Evolutionary conservation across 2,329 filamentous ascomycete species (phyloP).

Genomic region (Aspergillus nomiae): DNA sequence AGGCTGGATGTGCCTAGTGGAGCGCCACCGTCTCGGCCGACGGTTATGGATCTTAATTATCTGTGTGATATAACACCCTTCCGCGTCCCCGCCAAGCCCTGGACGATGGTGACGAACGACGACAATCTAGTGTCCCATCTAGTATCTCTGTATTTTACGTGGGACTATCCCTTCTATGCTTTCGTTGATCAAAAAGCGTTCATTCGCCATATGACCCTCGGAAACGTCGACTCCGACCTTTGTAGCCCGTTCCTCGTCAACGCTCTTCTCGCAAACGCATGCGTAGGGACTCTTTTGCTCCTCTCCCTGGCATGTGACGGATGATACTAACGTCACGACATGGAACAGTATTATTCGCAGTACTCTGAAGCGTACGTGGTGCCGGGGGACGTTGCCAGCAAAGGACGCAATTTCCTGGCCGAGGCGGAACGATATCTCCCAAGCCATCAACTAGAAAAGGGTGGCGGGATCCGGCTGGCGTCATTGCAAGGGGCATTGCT

Average conservation of each 20-base stretch:
- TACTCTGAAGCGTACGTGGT: slow-evolving; percentile 30
- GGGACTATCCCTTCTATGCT: slow-evolving; percentile 88
- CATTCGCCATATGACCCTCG: slow-evolving; percentile 50
- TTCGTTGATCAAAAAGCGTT: slow-evolving; percentile 78
- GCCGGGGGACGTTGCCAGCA: slow-evolving; percentile 29
- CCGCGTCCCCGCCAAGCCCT: slow-evolving; percentile 50
- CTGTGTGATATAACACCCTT: background rate
- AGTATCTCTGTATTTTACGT: slow-evolving; percentile 88
- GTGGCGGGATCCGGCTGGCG: slow-evolving; percentile 18
- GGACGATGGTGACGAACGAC: slow-evolving; percentile 80
- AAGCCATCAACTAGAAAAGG: slow-evolving; percentile 15
- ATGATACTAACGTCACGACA: background rate
- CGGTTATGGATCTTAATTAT: background rate
- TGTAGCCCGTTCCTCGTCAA: slow-evolving; percentile 84
- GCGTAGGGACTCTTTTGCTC: slow-evolving; percentile 18
- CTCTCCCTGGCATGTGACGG: background rate
- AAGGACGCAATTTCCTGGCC: slow-evolving; percentile 27
- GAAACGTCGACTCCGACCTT: slow-evolving; percentile 60
- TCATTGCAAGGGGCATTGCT: slow-evolving; percentile 28
- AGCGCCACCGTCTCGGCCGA: background rate
- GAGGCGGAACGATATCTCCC: slow-evolving; percentile 27
- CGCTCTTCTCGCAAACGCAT: slow-evolving; percentile 68
- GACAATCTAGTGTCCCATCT: slow-evolving; percentile 75
- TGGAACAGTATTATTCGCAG: slow-evolving; percentile 26
- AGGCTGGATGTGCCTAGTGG: background rate